These are phyloP conservation scores for Thermoascus crustaceus DNA, from an alignment of 2,329 filamentous ascomycete genomes.

Conservation along the genomic window DNA sequence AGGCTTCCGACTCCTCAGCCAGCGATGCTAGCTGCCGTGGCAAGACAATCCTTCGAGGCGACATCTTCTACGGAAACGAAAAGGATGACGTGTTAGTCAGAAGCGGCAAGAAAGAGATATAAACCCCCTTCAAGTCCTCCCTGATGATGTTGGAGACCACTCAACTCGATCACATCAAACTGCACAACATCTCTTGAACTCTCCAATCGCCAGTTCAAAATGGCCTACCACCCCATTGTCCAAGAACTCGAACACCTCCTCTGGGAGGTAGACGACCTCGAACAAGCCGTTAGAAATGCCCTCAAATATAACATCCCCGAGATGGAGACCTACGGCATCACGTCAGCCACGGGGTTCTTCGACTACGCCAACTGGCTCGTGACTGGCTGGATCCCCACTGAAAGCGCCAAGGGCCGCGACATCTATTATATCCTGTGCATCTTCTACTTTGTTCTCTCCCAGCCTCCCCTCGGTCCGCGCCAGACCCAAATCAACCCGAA, in stretches of 20 bases:
- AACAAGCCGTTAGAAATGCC: constrained; percentile 7
- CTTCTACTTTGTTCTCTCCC: constrained; percentile 36
- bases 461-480: constrained; percentile 19
- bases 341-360: constrained; percentile 7
- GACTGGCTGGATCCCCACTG: constrained; percentile 31
- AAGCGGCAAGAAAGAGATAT: too few relatives aligned
- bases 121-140: too few relatives aligned
- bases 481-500: constrained; percentile 24
- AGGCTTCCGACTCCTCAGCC: too few relatives aligned
- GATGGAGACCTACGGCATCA: constrained; percentile 8
- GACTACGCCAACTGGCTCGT: constrained; percentile 12
- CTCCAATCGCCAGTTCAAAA: too few relatives aligned
- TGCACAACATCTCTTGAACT: too few relatives aligned
- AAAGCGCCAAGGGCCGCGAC: constrained; percentile 26
- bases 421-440: constrained; percentile 31
- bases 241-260: constrained; percentile 5
- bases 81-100: too few relatives aligned
- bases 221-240: constrained; percentile 4
- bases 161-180: too few relatives aligned
- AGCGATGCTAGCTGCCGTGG: too few relatives aligned
- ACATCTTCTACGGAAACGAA: too few relatives aligned
- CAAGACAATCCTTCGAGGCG: too few relatives aligned
- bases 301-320: constrained; percentile 6
- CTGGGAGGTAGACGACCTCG: constrained; percentile 4
- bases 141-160: too few relatives aligned